Base-by-base conservation (phyloP, 345 rosid species). In the Eucalyptus dawsonii region DNA sequence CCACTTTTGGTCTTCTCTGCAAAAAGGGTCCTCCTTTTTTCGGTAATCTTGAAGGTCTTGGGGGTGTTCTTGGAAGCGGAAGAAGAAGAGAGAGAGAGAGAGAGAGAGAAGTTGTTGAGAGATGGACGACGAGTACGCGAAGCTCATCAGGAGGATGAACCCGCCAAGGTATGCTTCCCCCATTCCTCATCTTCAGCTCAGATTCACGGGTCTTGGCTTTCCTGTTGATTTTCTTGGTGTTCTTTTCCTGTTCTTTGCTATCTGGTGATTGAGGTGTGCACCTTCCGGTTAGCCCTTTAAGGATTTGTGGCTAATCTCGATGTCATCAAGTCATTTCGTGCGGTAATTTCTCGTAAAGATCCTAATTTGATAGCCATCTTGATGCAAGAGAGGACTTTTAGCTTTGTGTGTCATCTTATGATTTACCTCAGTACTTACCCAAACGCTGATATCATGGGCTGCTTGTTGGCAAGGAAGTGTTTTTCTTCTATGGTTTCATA, bases 41-140 rank as follows among this genome's bases (percentile, higher is more conserved):
- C 3, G 27, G 83, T 11, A 37, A 76, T 21, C 24, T 21, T 4
- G 45, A 11, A 76, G 47, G 83, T 76, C 45, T 37, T 37, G 21
- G 47, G 14, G 83, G 47, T 40, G 83, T 76, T 37, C 83, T 76
- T 37, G 47, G 83, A 37, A 37, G 83, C 83, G 5, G 22, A n/a
- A 97, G 24, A 96, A 56, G 62, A 4, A 34, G 34, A 34, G 34
- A 34, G 60, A 54, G 56, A 8, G 60, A 22, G 60, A 9, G 60
- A 54, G 62, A 24, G 62, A 56, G 29, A 24, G 27, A 56, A 56
- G 93, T 94, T 80, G 90, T n/a, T 50, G 65, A 27, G 87, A 72
- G 69, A 91, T 94, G 94, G 95, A 91, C 40, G 95, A 93, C 80
- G 95, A 94, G 88, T 94, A 89, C 86, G 93, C 93, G 29, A 94